These are phyloP conservation scores for Talaromyces stipitatus DNA, from an alignment of 495 filamentous ascomycete genomes.

Conservation along the genomic window DNA sequence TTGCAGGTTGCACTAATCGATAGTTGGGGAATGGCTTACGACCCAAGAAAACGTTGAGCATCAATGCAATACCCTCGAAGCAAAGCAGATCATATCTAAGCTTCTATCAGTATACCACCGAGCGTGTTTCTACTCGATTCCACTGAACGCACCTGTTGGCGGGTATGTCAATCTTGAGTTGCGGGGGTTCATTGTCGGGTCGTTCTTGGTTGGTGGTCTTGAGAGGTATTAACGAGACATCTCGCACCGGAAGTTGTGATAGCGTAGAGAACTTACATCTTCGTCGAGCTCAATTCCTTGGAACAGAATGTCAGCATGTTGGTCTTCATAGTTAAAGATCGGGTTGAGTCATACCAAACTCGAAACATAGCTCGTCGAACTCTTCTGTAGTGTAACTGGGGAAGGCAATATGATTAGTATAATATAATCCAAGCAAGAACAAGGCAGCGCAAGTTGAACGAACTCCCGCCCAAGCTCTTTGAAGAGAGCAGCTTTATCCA, in stretches of 20 bases:
- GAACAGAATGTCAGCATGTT: constrained; percentile 22
- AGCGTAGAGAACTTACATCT: constrained; percentile 50
- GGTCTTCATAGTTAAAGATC: neutral
- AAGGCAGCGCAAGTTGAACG: constrained; percentile 23
- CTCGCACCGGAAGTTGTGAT: neutral
- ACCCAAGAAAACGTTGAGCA: constrained; percentile 89
- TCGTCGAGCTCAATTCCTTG: constrained; percentile 90
- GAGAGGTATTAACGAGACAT: constrained; percentile 12
- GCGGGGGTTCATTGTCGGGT: constrained; percentile 75
- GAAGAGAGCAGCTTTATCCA: constrained; percentile 92
- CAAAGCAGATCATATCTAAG: constrained; percentile 94
- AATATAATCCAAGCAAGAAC: neutral
- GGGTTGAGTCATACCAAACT: constrained; percentile 60
- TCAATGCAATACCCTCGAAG: constrained; percentile 92
- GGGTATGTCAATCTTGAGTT: constrained; percentile 97
- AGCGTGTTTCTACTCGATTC: neutral
- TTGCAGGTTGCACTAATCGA: constrained; percentile 58
- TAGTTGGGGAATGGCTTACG: constrained; percentile 69
- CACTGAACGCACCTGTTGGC: constrained; percentile 62
- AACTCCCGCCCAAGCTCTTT: constrained; percentile 85
- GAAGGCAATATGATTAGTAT: constrained; percentile 6
- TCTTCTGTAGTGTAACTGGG: constrained; percentile 79
- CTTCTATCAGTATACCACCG: constrained; percentile 16
- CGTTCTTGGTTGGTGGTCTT: constrained; percentile 66
- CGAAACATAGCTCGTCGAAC: constrained; percentile 97